A percentile compares a stretch with the other conserved stretches of the same genome.
Conservation (phyloP, 345 rosid species). For the Clausena lansium region DNA sequence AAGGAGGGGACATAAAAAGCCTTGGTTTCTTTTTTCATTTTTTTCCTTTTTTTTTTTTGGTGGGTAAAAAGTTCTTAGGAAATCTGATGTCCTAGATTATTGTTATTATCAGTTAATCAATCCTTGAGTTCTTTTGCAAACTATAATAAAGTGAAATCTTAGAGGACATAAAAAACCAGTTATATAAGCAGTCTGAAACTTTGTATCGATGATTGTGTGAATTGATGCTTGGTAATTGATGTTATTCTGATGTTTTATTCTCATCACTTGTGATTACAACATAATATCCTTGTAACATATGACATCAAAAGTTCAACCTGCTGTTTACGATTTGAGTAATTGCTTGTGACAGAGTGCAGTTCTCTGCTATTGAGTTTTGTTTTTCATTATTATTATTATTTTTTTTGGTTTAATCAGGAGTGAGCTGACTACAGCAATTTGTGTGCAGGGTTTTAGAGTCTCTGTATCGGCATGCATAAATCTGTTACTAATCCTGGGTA, state of each 20-base stretch:
- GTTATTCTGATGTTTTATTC: neutral
- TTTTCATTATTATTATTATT: no score
- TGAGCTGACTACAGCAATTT: constrained; percentile 1
- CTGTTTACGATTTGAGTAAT: neutral
- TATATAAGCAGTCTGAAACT: neutral
- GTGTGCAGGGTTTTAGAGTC: constrained; percentile 25
- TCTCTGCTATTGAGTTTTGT: neutral
- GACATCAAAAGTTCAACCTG: neutral
- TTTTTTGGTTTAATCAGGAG: neutral
- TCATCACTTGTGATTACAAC: no score
- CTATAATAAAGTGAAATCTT: neutral
- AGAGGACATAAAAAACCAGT: neutral
- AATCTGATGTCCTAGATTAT: neutral
- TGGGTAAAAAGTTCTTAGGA: neutral
- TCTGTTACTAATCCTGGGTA: constrained; percentile 23
- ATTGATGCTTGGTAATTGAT: neutral
- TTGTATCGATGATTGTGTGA: neutral
- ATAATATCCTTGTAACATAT: neutral
- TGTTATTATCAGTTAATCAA: neutral
- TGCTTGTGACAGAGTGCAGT: neutral
- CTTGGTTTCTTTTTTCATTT: neutral
- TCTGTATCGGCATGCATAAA: neutral
- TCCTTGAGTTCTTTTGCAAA: neutral
- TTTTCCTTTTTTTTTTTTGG: no score
- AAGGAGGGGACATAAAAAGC: no score